phyloP scores from a whole-genome alignment of 1,284 basidiomycete species.

The Ganoderma leucocontextum region DNA sequence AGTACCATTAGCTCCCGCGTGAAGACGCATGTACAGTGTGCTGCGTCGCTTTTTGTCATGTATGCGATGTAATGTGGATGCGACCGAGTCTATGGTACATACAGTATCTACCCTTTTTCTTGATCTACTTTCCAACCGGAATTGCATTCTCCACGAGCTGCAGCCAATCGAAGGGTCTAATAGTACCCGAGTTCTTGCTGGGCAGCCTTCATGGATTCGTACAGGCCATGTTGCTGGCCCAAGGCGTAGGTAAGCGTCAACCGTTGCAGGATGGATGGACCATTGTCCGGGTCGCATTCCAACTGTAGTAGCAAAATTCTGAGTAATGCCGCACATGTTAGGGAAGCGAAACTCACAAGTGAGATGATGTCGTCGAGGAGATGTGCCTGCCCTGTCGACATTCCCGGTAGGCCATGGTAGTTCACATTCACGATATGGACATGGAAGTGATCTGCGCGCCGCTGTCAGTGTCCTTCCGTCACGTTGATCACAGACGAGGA shows the following conservation, averaged over 20 bases:
- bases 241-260: slow-evolving; percentile 87
- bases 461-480: background rate
- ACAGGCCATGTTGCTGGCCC: slow-evolving; percentile 83
- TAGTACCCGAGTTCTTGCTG: slow-evolving; percentile 38
- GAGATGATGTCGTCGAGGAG: slow-evolving; percentile 92
- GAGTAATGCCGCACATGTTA: background rate
- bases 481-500: background rate
- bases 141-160: background rate
- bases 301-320: slow-evolving; percentile 55
- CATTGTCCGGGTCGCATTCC: slow-evolving; percentile 58
- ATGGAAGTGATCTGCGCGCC: slow-evolving; percentile 86
- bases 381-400: slow-evolving; percentile 92
- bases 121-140: background rate
- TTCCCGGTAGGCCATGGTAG: slow-evolving; percentile 70
- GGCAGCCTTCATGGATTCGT: slow-evolving; percentile 52
- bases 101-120: slow-evolving; percentile 7
- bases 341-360: slow-evolving; percentile 56
- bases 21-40: background rate
- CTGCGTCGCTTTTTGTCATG: background rate
- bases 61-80: slow-evolving; percentile 21
- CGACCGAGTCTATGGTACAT: slow-evolving; percentile 25
- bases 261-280: slow-evolving; percentile 63
- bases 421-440: slow-evolving; percentile 91
- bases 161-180: background rate
- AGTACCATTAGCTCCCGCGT: no score